These are phyloP conservation scores for Haplosporangium sp. DNA, from an alignment of 371 early-diverging fungal species.

Conservation along the genomic window DNA sequence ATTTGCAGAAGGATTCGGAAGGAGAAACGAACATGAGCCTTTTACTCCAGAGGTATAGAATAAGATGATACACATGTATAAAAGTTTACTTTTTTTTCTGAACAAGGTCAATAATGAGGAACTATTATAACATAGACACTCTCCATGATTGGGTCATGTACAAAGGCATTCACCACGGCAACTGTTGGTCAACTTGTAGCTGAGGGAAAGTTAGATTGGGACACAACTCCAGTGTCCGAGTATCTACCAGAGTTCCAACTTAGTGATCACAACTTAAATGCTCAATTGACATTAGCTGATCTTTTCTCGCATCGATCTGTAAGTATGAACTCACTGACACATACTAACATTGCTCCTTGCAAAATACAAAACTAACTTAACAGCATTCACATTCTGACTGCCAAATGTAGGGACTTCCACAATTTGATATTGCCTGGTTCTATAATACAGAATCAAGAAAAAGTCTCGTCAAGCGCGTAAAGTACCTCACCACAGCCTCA, in stretches of 20 bases:
- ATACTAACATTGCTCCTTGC: neutral
- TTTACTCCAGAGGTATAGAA: neutral
- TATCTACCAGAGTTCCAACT: conserved; percentile 16
- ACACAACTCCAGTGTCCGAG: conserved; percentile 15
- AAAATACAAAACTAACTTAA: neutral
- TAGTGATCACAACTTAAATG: conserved; percentile 5
- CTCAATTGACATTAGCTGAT: conserved; percentile 13
- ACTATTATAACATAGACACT: conserved; percentile 7
- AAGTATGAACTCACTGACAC: neutral
- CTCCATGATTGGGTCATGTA: conserved; percentile 19
- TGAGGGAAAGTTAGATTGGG: conserved; percentile 25
- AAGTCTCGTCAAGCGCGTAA: conserved; percentile 1
- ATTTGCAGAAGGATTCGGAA: neutral
- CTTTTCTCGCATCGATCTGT: conserved; percentile 22
- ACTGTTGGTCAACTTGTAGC: conserved; percentile 25
- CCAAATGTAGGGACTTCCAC: neutral
- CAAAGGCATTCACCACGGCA: conserved; percentile 25
- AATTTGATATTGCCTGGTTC: neutral
- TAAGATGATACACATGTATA: neutral
- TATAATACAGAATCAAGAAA: neutral
- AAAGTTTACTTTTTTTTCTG: neutral
- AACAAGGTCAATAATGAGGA: neutral
- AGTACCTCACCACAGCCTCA: neutral
- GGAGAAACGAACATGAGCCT: neutral
- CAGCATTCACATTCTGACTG: too few species aligned